Evolutionary conservation across 2,329 filamentous ascomycete genomes (phyloP), one percentile per base, ranked within the genome.

Genomic region (Bipolaris zeicola): DNA sequence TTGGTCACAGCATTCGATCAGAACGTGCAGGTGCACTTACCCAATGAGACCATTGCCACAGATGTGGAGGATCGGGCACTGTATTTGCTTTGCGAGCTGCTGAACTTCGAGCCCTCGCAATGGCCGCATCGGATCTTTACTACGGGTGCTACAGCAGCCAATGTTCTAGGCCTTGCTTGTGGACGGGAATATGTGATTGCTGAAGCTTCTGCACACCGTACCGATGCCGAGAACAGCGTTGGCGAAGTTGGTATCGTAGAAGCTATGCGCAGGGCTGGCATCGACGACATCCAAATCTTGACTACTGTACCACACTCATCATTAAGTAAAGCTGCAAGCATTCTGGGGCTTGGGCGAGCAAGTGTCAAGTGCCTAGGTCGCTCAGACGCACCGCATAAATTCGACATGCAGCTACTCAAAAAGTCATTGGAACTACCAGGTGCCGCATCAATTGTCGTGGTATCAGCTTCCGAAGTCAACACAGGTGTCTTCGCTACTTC

Each of bases 401-500:
- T 96, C 61, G 87, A 96, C 66, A 68, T 96, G 5, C 79, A 81
- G 2, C 79, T 79, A 3, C 78, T 96, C 1, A 87, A 91, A 73
- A 74, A 74, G 43, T 82, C 86, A 54, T 78, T 96, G 14, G 67
- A 78, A 50, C 70, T 73, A 34, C 72, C 78, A 1, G 82, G 82
- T 2, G 82, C 84, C 11, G 89, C 84, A n/a, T 89, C 83, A 47
- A 91, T 97, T 58, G 85, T 97, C 36, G 87, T 84, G 4, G 78
- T 96, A n/a, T 93, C 91, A 39, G 90, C 89, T 5, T 91, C 91
- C 1, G 94, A 98, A 77, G 91, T 97, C 26, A 97, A 98, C 66
- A 96, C 92, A 0, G 92, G 93, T 0, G 81, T 87, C 5, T 97
- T 92, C 72, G 89, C 91, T 26, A 90, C 82, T 31, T 76, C 77